Percentiles rank a stretch among this genome's conserved stretches.
phyloP scores from a whole-genome alignment of 495 filamentous ascomycete genomes.

The Penicillium daleae region DNA sequence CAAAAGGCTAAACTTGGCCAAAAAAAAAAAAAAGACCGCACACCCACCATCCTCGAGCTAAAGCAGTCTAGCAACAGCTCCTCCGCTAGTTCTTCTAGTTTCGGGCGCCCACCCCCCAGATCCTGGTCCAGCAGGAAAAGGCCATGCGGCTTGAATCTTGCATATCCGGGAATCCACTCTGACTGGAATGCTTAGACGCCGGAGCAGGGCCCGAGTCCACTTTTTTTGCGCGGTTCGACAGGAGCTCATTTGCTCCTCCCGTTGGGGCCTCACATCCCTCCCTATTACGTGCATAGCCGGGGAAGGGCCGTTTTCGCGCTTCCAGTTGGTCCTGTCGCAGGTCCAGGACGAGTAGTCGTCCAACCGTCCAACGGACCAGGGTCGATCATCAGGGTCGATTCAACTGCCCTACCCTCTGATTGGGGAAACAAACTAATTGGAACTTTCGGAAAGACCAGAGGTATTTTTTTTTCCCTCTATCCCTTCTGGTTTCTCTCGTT shows the following conservation, averaged over 20 bases:
- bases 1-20: not conserved
- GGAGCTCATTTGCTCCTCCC: conserved; percentile 6
- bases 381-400: not conserved
- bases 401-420: not conserved
- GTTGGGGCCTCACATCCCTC: conserved; percentile 12
- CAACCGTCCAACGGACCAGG: conserved; percentile 2
- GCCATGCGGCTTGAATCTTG: conserved; percentile 25
- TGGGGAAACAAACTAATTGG: not conserved
- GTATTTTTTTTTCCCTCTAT: not conserved
- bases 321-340: conserved; percentile 35
- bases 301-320: conserved; percentile 30
- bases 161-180: conserved; percentile 30
- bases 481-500: not conserved
- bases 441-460: conserved; percentile 5
- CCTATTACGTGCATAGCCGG: conserved; percentile 47
- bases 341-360: not conserved
- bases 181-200: conserved; percentile 43
- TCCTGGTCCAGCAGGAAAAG: conserved; percentile 1
- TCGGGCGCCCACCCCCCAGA: not conserved
- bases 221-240: conserved; percentile 34
- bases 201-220: conserved; percentile 43
- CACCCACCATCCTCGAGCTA: not conserved
- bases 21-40: too few relatives aligned
- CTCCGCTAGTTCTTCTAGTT: conserved; percentile 1
- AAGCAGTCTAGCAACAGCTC: not conserved